Base-by-base conservation (phyloP, 2,329 filamentous ascomycete species). In the Fusarium tjaetaba region DNA sequence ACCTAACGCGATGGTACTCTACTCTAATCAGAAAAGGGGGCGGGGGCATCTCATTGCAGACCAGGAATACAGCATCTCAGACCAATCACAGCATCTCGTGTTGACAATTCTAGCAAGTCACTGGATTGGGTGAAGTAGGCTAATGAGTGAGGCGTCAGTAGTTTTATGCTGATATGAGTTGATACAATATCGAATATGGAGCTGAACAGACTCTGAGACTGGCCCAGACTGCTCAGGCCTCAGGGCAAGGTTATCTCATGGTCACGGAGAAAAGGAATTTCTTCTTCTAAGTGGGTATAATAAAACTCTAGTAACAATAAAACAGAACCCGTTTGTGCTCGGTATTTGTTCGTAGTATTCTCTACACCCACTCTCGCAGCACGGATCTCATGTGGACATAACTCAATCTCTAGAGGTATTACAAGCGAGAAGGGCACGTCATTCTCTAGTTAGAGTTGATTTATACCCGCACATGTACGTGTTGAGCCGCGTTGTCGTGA, bases 351-450 rank as follows among this genome's bases (percentile, higher is more conserved):
- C 15, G 39, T 39, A 39, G 11, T 38, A 69, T 64, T 64, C 57
- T 69, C 61, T 18, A 63, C 57, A 51, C 49, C 56, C 28, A 34
- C 65, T 55, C 41, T 59, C 57, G n/a, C 51, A 65, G 60, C 67
- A 70, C 66, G 46, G 66, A 70, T 70, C 51, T 65, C 52, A 59
- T 53, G 59, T 65, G 46, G 67, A 48, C 51, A 46, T 38, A 70
- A 70, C 65, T 34, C 67, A 70, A 70, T 70, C 52, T 65, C 48
- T 66, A 32, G 16, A 51, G 30, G 53, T 39, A 56, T 61, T n/a
- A 71, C 61, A 70, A 71, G 61, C 68, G 68, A 70, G 61, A 30
- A n/a, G 53, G 68, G 68, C 52, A 70, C 60, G 60, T 66, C 68
- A 70, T 70, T 61, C 26, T 39, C 45, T 43, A 16, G 52, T 57